These are phyloP conservation scores for Discostella stelligera DNA, from an alignment of 352 stramenopile species.

Conservation along the genomic window DNA sequence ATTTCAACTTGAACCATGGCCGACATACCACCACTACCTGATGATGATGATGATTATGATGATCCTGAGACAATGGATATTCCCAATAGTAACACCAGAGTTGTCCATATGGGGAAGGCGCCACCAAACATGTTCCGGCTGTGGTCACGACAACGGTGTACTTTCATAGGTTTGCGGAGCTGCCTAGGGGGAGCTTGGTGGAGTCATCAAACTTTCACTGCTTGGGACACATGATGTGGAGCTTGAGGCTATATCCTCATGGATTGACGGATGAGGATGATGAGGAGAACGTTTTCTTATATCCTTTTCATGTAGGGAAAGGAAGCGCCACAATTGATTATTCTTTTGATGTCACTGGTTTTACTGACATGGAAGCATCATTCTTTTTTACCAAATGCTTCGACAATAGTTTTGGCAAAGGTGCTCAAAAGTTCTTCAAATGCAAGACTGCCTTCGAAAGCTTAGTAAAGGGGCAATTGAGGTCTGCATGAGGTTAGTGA, in stretches of 20 bases:
- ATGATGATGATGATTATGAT: too few relatives aligned
- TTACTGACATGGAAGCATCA: neutral
- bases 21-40: too few relatives aligned
- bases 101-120: neutral
- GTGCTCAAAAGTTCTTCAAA: neutral
- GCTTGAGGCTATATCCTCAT: neutral
- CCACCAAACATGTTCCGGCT: neutral
- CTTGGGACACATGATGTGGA: neutral
- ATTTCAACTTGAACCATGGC: too few relatives aligned
- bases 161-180: constrained; percentile 14
- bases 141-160: neutral
- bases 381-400: neutral
- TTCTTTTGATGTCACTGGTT: neutral
- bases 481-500: neutral
- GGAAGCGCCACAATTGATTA: neutral
- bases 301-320: neutral
- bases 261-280: neutral
- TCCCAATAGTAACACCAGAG: too few relatives aligned
- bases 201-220: constrained; percentile 2
- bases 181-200: neutral
- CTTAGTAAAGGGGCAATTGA: neutral
- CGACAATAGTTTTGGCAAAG: neutral
- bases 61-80: too few relatives aligned
- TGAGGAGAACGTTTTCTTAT: neutral
- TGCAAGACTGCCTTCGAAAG: neutral